Percentiles rank a stretch among this genome's conserved stretches.
phyloP scores from a whole-genome alignment of 208 protist species.

The Leishmania gerbilli region DNA sequence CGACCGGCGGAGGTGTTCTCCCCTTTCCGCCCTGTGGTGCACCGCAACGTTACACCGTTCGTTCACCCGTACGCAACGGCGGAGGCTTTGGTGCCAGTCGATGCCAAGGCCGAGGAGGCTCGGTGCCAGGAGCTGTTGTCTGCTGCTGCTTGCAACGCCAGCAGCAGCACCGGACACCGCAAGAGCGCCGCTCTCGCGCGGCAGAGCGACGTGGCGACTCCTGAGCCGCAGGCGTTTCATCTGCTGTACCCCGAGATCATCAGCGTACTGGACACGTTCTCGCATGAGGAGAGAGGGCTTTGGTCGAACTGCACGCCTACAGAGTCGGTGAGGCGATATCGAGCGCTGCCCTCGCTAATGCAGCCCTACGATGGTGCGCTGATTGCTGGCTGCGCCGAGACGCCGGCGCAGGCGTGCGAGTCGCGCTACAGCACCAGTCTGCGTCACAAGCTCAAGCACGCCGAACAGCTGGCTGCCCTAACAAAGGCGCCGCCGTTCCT shows the following conservation, averaged over 20 bases:
- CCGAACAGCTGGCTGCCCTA: conserved; percentile 67
- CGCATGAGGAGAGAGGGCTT: conserved; percentile 36
- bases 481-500: conserved; percentile 76
- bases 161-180: not conserved
- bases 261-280: conserved; percentile 54
- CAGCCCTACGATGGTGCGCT: conserved; percentile 77
- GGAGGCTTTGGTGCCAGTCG: conserved; percentile 31
- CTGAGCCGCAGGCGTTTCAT: conserved; percentile 42
- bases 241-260: conserved; percentile 79
- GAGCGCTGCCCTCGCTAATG: conserved; percentile 67
- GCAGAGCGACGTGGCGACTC: conserved; percentile 13
- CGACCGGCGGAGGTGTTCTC: conserved; percentile 69
- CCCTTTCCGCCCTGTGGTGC: conserved; percentile 91
- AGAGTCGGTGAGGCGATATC: conserved; percentile 59
- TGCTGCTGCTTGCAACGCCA: not conserved
- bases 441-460: conserved; percentile 73
- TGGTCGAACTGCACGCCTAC: conserved; percentile 37
- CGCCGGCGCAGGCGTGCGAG: conserved; percentile 65
- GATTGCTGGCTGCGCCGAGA: conserved; percentile 59
- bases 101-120: conserved; percentile 44
- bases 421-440: conserved; percentile 83
- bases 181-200: conserved; percentile 3
- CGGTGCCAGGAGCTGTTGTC: conserved; percentile 19
- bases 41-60: conserved; percentile 84
- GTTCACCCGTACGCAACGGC: conserved; percentile 69